Base-by-base conservation (phyloP, 257 asterid species). In the Solanum gracilifrons region DNA sequence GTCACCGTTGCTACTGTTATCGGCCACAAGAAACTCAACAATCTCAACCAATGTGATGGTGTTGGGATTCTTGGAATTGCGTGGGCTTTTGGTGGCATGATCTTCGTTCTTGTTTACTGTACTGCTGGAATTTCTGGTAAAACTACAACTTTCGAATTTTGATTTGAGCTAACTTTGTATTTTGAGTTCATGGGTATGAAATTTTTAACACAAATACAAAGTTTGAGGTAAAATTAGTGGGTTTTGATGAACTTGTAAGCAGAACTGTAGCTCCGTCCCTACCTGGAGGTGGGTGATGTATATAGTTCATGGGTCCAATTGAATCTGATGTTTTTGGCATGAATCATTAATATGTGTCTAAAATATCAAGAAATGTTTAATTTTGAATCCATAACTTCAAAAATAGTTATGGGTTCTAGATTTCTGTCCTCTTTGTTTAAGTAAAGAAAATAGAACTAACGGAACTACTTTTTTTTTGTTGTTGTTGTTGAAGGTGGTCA, bases 81-180 rank as follows among this genome's bases (percentile, higher is more conserved):
- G 11, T 80, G 85, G 85, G 85, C 85, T 46, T 80, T 80, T 80
- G 85, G 85, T 46, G 85, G 85, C 68, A 80, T 80, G 85, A 80
- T 80, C 6, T 80, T 80, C 2, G 85, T 80, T 1, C 85, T 80
- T 18, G 85, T 80, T 10, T 80, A 80, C 68, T 80, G 85, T 0
- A 80, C 85, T 80, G 85, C 85, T 6, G 85, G 85, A 20, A 80
- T 80, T 46, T 80, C 85, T 80, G 85, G 85, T 80, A 80, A 43
- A 16, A 3, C 25, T 8, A 29, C 6, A 5, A 29, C 66, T 29
- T 25, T 10, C 23, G 13, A 2, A 35, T 9, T 39, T 20, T 23
- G 11, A 5, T 37, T 5, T 13, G 33, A 25, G 33, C 33, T 16
- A 72, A 31, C 6, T 16, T 72, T 72, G 4, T 16, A 16, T 2